Evolutionary conservation across 495 filamentous ascomycete species (phyloP).

Genomic region (Neurospora sp.): DNA sequence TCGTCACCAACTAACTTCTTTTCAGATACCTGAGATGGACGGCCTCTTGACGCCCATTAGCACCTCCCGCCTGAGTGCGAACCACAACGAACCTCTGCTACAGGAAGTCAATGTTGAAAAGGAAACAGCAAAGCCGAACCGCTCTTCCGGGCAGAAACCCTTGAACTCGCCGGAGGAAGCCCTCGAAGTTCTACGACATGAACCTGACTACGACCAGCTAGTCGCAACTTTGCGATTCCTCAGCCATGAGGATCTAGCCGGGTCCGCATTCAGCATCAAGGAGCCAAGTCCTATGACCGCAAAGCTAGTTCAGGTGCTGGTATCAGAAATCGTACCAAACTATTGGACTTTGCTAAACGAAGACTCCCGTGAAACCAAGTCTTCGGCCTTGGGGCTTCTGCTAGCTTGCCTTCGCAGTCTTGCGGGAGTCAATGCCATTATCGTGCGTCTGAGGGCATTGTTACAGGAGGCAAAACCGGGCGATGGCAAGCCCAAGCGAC

Average conservation of each 20-base stretch:
- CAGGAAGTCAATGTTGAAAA: conserved; percentile 9
- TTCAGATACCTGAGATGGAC: conserved; percentile 28
- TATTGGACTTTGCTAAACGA: conserved; percentile 59
- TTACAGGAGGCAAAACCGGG: conserved; percentile 33
- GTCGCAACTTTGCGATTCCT: conserved; percentile 44
- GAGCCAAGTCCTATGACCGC: conserved; percentile 53
- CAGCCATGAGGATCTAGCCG: conserved; percentile 20
- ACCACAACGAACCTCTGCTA: conserved; percentile 2
- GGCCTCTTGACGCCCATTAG: conserved; percentile 39
- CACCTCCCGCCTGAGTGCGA: conserved; percentile 10
- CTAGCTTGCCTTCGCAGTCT: conserved; percentile 61
- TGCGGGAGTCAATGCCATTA: conserved; percentile 58
- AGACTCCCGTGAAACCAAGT: conserved; percentile 19
- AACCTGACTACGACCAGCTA: conserved; percentile 53
- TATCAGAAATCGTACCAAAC: conserved; percentile 59
- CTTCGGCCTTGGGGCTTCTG: conserved; percentile 34
- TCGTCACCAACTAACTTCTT: not conserved
- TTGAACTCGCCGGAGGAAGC: conserved; percentile 43
- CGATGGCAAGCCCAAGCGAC: conserved; percentile 20
- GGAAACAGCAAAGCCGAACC: conserved; percentile 9
- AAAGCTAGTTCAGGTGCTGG: conserved; percentile 59
- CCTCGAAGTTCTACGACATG: conserved; percentile 50
- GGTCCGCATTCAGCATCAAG: conserved; percentile 44
- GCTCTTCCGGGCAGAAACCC: not conserved
- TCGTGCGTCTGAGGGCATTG: conserved; percentile 47